These are phyloP conservation scores for Begonia masoniana DNA, from an alignment of 306 rosid species.

Conservation along the genomic window DNA sequence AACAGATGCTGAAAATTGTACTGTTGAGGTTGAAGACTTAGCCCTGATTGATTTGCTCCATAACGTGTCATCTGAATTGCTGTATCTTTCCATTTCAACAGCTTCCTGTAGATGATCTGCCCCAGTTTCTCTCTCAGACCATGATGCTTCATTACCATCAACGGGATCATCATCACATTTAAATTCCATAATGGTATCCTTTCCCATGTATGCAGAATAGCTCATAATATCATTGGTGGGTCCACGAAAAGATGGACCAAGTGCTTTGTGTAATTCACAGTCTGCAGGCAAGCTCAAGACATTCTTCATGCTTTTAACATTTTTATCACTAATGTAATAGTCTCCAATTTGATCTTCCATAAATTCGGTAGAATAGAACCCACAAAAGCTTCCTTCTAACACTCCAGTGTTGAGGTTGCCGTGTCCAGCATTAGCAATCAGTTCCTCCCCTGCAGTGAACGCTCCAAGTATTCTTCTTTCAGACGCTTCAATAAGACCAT, in stretches of 20 bases:
- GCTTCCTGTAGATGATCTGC: slow-evolving; percentile 32
- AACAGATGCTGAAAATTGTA: slow-evolving; percentile 15
- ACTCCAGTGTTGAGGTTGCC: slow-evolving; percentile 17
- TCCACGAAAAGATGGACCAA: slow-evolving; percentile 27
- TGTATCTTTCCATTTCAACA: slow-evolving; percentile 20
- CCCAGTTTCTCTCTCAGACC: slow-evolving; percentile 8
- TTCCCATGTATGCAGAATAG: slow-evolving; percentile 15
- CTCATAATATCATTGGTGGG: slow-evolving; percentile 17
- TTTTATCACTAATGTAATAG: slow-evolving; percentile 10
- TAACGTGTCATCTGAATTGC: slow-evolving; percentile 28
- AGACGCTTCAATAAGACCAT: slow-evolving; percentile 19
- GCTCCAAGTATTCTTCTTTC: slow-evolving; percentile 18
- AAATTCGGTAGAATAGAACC: slow-evolving; percentile 15
- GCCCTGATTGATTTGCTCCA: slow-evolving; percentile 23
- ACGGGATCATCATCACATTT: slow-evolving; percentile 17
- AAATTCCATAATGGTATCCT: slow-evolving; percentile 27
- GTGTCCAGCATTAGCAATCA: slow-evolving; percentile 21
- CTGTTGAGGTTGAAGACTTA: slow-evolving; percentile 17
- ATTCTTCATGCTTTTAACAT: slow-evolving; percentile 11
- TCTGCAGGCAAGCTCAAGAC: slow-evolving; percentile 30
- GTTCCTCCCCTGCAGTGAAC: slow-evolving; percentile 30
- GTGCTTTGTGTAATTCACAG: slow-evolving; percentile 48
- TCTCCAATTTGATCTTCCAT: slow-evolving; percentile 21
- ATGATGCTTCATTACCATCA: slow-evolving; percentile 15
- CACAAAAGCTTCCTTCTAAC: slow-evolving; percentile 22